These are phyloP conservation scores for Eruca vesicaria DNA, from an alignment of 441 rosid genomes.

Conservation along the genomic window DNA sequence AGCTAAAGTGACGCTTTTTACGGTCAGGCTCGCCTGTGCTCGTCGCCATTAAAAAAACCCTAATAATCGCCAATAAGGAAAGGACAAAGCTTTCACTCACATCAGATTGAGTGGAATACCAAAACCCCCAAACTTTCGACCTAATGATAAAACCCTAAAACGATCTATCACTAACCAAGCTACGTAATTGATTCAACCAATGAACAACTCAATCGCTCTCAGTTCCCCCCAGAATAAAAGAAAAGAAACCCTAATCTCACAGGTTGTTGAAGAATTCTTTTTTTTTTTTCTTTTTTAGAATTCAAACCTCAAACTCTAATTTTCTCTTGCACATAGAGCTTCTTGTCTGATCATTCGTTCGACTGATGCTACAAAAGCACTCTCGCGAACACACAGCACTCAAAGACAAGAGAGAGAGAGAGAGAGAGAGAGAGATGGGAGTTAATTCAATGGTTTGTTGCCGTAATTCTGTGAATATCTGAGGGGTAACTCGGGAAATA, in stretches of 20 bases:
- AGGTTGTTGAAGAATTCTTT: neutral
- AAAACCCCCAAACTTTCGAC: constrained; percentile 3
- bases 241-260: constrained; percentile 34
- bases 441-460: neutral
- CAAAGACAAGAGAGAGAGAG: neutral
- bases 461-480: constrained; percentile 33
- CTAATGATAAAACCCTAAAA: constrained; percentile 30
- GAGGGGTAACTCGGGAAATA: constrained; percentile 45
- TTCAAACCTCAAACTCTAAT: constrained; percentile 2
- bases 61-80: constrained; percentile 29
- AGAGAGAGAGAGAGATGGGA: neutral
- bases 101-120: constrained; percentile 29
- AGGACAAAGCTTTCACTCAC: constrained; percentile 35
- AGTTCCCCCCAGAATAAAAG: neutral
- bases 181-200: too few relatives aligned
- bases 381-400: constrained; percentile 6
- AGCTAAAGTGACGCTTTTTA: constrained; percentile 80
- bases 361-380: constrained; percentile 17
- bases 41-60: constrained; percentile 85
- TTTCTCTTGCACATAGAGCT: constrained; percentile 18
- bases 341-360: constrained; percentile 18
- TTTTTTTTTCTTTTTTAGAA: neutral
- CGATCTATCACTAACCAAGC: constrained; percentile 19
- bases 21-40: constrained; percentile 95
- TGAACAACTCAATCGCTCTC: constrained; percentile 15